phyloP scores from a whole-genome alignment of 176 grass and related monocot genomes.

The Triticum urartu region DNA sequence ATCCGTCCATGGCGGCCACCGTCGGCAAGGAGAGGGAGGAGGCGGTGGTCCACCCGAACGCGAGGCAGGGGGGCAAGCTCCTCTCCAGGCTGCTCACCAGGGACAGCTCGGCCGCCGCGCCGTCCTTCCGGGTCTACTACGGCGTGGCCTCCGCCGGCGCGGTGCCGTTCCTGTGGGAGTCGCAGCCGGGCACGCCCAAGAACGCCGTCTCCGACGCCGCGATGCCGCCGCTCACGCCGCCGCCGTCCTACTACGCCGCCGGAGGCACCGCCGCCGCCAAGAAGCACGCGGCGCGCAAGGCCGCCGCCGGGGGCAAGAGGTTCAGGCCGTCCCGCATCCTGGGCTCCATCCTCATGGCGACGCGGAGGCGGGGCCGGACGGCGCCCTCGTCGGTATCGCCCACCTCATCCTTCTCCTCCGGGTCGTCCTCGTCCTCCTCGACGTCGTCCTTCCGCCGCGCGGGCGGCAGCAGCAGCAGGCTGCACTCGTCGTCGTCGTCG shows the following conservation, averaged over 20 bases:
- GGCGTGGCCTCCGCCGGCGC: constrained; percentile 62
- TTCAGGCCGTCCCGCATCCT: constrained; percentile 42
- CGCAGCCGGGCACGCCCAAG: constrained; percentile 88
- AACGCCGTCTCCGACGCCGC: constrained; percentile 17
- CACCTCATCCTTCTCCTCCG: constrained; percentile 33
- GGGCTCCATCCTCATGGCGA: constrained; percentile 45
- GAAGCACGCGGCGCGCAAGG: constrained; percentile 1
- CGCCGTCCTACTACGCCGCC: constrained; percentile 63
- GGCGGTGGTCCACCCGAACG: constrained; percentile 25
- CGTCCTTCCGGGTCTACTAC: constrained; percentile 84
- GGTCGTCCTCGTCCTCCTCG: constrained; percentile 9
- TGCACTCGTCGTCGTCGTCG: constrained; percentile 9
- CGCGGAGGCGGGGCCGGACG: not conserved
- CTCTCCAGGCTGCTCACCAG: constrained; percentile 53
- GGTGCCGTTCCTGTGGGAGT: constrained; percentile 85
- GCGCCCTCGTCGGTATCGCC: constrained; percentile 18
- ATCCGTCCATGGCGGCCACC: constrained; percentile 13
- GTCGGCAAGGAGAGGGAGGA: constrained; percentile 24
- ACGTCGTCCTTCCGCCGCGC: constrained; percentile 23
- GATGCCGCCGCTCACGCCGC: constrained; percentile 61
- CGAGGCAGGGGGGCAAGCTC: constrained; percentile 57
- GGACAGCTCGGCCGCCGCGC: constrained; percentile 53
- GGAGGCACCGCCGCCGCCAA: not conserved
- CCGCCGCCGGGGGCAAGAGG: constrained; percentile 20
- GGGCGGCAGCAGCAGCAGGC: constrained; percentile 7